Base-by-base conservation (phyloP, 331 rosid species). In the Erythrophleum ivorense region DNA sequence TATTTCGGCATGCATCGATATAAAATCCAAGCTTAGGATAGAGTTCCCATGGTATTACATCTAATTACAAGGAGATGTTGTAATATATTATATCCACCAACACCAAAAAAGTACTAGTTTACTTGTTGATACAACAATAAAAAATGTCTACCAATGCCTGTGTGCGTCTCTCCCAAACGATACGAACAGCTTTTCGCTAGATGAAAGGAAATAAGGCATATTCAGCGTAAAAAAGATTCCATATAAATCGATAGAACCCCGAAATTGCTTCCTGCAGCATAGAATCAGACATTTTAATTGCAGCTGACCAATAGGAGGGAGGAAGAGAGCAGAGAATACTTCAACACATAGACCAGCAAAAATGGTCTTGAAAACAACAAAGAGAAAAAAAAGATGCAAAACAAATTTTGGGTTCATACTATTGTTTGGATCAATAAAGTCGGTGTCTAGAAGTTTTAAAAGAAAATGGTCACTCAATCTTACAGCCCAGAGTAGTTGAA, bases 161-260 rank as follows among this genome's bases (percentile, higher is more conserved):
- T 60, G 31, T 48, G 80, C 83, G 36, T 53, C 58, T 80, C 80
- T 60, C 33, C 77, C 67, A 46, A 4, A 33, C 62, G 71, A 86
- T 80, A 77, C 46, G 66, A 45, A 57, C 43, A 8, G 5, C 21
- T 3, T 63, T 80, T 2, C n/a, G 80, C 87, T 91, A 95, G 87
- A 95, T 88, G 85, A 95, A 85, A n/a, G 98, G 98, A 79, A 95
- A 95, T 76, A 93, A 65, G 67, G 91, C 85, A 70, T 95, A 95
- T 89, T 93, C 98, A 41, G 98, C 93, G 77, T 95, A 93, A 83
- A 93, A 93, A 50, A 91, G 93, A 86, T 93, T 95, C 98, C 98
- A 95, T 80, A 95, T 93, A 83, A 95, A 95, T 67, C 97, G 88
- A 76, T 95, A 95, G 90, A 81, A 95, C 65, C 81, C 84, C 6